Evolutionary conservation across 768 basidiomycete genomes (phyloP).

Genomic region (Polyporus arcularius): DNA sequence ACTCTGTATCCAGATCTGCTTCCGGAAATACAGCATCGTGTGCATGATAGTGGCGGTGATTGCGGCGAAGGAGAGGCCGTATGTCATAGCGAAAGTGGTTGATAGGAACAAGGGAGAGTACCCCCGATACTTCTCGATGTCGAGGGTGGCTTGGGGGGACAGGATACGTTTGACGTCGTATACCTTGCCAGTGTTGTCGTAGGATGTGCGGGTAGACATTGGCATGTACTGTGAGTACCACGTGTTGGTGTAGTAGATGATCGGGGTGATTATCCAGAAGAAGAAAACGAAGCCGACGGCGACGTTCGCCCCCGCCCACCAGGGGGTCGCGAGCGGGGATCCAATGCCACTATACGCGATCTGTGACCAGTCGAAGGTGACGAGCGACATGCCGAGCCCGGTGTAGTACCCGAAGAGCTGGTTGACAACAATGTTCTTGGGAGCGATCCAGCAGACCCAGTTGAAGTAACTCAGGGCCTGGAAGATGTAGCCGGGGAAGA

Average conservation of each 20-base stretch:
- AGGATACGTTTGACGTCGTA: slow-evolving; percentile 48
- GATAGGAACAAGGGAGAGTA: slow-evolving; percentile 52
- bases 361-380: slow-evolving; percentile 82
- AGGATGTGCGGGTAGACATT: slow-evolving; percentile 35
- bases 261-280: slow-evolving; percentile 67
- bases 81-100: slow-evolving; percentile 73
- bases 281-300: slow-evolving; percentile 62
- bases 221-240: slow-evolving; percentile 75
- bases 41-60: slow-evolving; percentile 78
- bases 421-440: slow-evolving; percentile 68
- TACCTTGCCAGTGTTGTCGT: slow-evolving; percentile 42
- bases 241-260: slow-evolving; percentile 68
- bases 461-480: slow-evolving; percentile 40
- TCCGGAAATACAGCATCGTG: slow-evolving; percentile 71
- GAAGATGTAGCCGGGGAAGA: slow-evolving; percentile 78
- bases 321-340: slow-evolving; percentile 75
- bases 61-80: slow-evolving; percentile 79
- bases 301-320: slow-evolving; percentile 82
- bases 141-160: slow-evolving; percentile 35
- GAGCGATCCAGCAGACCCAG: slow-evolving; percentile 69
- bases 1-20: slow-evolving; percentile 74
- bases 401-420: slow-evolving; percentile 66
- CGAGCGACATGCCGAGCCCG: slow-evolving; percentile 56
- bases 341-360: slow-evolving; percentile 68
- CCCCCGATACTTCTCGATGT: slow-evolving; percentile 39